phyloP scores from a whole-genome alignment of 495 filamentous ascomycete species.

The Pyronema omphalodes region DNA sequence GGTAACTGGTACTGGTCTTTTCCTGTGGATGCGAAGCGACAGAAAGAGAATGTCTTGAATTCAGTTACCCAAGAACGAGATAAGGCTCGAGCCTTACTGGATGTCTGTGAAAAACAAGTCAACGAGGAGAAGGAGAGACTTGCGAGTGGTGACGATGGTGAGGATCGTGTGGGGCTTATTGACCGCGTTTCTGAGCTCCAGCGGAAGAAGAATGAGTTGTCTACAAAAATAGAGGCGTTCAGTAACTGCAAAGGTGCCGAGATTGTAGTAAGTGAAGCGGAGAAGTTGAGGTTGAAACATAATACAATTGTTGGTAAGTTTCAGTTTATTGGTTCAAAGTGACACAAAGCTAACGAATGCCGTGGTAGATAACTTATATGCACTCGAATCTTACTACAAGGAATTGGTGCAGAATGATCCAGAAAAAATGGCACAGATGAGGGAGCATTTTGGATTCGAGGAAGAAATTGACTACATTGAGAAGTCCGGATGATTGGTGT shows the following conservation, averaged over 20 bases:
- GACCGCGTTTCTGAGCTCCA: conserved; percentile 24
- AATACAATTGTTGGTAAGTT: conserved; percentile 15
- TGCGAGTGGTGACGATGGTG: conserved; percentile 25
- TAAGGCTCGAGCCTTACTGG: conserved; percentile 26
- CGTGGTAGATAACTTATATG: conserved; percentile 47
- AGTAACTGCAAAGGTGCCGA: conserved; percentile 33
- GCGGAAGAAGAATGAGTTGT: conserved; percentile 23
- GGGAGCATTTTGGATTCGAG: conserved; percentile 28
- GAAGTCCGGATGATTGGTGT: background rate
- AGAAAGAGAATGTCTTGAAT: conserved; percentile 31
- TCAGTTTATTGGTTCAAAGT: background rate
- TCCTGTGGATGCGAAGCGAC: conserved; percentile 40
- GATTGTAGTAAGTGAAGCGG: conserved; percentile 31
- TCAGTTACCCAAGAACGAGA: conserved; percentile 37
- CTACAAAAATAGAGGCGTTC: conserved; percentile 29
- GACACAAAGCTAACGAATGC: background rate
- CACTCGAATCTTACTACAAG: conserved; percentile 42
- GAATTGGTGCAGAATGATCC: conserved; percentile 34
- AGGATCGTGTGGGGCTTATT: conserved; percentile 29
- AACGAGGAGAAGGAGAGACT: conserved; percentile 6
- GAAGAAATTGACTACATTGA: conserved; percentile 19
- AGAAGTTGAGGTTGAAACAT: conserved; percentile 20
- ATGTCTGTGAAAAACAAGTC: conserved; percentile 29
- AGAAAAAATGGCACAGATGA: conserved; percentile 33
- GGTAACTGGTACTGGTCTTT: conserved; percentile 77